phyloP scores from a whole-genome alignment of 2,329 filamentous ascomycete genomes.

The Botrytis galanthina region DNA sequence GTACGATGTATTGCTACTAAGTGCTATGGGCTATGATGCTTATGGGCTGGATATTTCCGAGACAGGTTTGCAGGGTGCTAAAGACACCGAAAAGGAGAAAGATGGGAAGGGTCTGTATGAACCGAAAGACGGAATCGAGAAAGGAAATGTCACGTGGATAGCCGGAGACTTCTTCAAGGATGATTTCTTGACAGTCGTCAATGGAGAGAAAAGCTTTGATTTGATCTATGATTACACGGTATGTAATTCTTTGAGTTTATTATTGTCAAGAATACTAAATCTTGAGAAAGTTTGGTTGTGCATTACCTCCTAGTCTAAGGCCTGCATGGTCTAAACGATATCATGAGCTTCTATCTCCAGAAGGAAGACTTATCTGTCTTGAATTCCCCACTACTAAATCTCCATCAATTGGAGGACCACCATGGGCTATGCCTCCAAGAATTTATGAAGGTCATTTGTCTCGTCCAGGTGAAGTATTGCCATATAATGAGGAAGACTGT shows the following conservation, averaged over 20 bases:
- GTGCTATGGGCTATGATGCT: conserved; percentile 72
- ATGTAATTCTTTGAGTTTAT: conserved; percentile 30
- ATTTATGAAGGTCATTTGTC: conserved; percentile 71
- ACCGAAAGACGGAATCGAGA: conserved; percentile 43
- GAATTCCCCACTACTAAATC: conserved; percentile 77
- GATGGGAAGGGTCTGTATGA: conserved; percentile 45
- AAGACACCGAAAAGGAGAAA: conserved; percentile 26
- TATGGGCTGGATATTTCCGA: conserved; percentile 63
- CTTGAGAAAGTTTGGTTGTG: conserved; percentile 56
- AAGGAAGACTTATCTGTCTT: conserved; percentile 60
- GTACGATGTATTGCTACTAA: conserved; percentile 75
- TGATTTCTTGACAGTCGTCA: conserved; percentile 50
- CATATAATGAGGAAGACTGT: conserved; percentile 56
- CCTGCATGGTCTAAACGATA: conserved; percentile 54
- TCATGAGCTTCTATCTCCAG: conserved; percentile 48
- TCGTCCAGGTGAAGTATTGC: conserved; percentile 64
- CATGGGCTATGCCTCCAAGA: conserved; percentile 66
- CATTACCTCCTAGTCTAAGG: conserved; percentile 54
- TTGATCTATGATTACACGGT: conserved; percentile 64
- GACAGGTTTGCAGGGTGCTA: conserved; percentile 26
- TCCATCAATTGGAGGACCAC: conserved; percentile 64
- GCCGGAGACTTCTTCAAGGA: conserved; percentile 66
- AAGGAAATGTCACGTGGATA: conserved; percentile 56
- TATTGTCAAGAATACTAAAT: conserved; percentile 19
- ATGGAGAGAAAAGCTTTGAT: conserved; percentile 55